These are phyloP conservation scores for Phalaenopsis equestris DNA, from an alignment of 106 monocot genomes.

Conservation along the genomic window DNA sequence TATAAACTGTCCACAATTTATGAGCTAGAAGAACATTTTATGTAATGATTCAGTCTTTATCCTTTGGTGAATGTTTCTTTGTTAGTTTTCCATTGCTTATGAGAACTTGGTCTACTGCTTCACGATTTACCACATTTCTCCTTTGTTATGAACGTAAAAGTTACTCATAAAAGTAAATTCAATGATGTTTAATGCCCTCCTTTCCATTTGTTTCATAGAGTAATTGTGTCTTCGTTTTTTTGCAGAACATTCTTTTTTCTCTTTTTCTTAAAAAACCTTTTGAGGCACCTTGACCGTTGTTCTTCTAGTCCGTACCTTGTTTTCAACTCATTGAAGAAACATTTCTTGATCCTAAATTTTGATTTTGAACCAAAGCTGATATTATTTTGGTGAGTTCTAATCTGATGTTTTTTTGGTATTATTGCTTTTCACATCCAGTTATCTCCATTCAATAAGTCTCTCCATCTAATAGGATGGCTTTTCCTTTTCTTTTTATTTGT, in stretches of 20 bases:
- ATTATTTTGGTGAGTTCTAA: background rate
- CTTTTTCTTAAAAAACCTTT: background rate
- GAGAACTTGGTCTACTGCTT: background rate
- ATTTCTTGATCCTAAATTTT: background rate
- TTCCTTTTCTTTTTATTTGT: background rate
- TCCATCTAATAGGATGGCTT: background rate
- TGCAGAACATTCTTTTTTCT: background rate
- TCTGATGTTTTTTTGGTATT: background rate
- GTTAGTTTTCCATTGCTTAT: background rate
- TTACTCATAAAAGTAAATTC: background rate
- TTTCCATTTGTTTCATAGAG: background rate
- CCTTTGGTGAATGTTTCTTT: too few species aligned
- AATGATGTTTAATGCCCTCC: background rate
- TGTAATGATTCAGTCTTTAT: background rate
- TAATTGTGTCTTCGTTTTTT: background rate
- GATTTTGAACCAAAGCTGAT: background rate
- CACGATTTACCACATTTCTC: background rate
- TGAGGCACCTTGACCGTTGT: background rate
- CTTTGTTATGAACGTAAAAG: background rate
- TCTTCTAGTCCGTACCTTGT: background rate
- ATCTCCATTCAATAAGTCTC: background rate
- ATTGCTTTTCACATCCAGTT: background rate
- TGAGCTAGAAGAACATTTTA: background rate
- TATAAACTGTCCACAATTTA: background rate
- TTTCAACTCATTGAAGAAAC: background rate